These are phyloP conservation scores for Tylopilus balloui DNA, from an alignment of 768 basidiomycete species.

Conservation along the genomic window DNA sequence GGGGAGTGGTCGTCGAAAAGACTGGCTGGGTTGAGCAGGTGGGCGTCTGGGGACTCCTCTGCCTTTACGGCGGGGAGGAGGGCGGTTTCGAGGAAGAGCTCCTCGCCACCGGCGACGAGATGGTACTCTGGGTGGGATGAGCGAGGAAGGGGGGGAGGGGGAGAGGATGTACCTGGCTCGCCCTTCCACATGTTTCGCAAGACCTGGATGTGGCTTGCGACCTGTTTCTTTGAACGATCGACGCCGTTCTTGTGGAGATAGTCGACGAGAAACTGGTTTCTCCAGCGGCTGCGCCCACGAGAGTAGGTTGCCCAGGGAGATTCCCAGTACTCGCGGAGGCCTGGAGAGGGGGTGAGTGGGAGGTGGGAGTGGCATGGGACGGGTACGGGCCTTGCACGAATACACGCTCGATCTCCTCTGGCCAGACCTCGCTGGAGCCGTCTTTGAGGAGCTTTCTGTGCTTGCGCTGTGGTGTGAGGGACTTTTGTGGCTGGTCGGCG, in stretches of 20 bases:
- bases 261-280: conserved; percentile 83
- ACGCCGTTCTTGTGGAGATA: conserved; percentile 68
- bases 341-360: conserved; percentile 32
- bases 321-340: conserved; percentile 73
- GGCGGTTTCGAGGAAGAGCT: conserved; percentile 50
- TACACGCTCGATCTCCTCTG: conserved; percentile 67
- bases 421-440: conserved; percentile 77
- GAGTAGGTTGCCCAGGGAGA: conserved; percentile 79
- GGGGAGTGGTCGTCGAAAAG: conserved; percentile 32
- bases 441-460: conserved; percentile 84
- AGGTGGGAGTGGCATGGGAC: neutral
- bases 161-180: conserved; percentile 50
- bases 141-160: conserved; percentile 1
- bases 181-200: conserved; percentile 87
- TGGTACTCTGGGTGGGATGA: conserved; percentile 51
- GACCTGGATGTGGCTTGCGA: conserved; percentile 86
- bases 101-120: conserved; percentile 77
- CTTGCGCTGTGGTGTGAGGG: conserved; percentile 67
- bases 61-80: conserved; percentile 52
- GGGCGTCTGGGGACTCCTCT: conserved; percentile 47
- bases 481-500: conserved; percentile 16
- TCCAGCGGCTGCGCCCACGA: conserved; percentile 73
- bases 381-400: conserved; percentile 62
- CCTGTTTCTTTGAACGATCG: conserved; percentile 78
- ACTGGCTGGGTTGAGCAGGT: conserved; percentile 38